phyloP scores from a whole-genome alignment of 177 flowering plant genomes.

The Vitis hybrid region DNA sequence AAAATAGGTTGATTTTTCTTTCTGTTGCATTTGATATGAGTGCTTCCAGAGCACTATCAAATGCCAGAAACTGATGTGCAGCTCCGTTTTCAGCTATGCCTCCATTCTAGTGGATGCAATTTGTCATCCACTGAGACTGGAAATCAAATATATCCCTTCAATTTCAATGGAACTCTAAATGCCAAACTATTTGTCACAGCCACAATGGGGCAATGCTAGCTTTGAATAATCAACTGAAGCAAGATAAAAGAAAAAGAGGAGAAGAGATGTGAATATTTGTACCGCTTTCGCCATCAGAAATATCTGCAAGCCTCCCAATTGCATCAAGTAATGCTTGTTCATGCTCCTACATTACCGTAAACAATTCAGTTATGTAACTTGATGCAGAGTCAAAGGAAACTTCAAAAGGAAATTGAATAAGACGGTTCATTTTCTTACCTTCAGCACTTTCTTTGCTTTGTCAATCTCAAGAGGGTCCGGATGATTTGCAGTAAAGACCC shows the following conservation, averaged over 20 bases:
- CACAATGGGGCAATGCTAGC: background rate
- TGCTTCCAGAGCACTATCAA: too few species aligned
- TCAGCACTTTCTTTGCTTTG: constrained; percentile 57
- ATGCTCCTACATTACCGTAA: constrained; percentile 41
- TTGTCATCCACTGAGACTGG: background rate
- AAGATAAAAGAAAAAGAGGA: background rate
- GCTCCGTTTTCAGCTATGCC: too few species aligned
- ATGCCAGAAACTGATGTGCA: too few species aligned
- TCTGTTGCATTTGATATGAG: too few species aligned
- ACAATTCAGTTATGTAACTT: background rate
- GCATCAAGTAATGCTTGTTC: constrained; percentile 58
- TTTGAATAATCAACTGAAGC: background rate
- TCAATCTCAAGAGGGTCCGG: constrained; percentile 60
- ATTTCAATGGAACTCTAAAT: background rate
- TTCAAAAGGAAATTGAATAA: background rate
- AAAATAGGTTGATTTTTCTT: too few species aligned
- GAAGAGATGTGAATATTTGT: constrained; percentile 3
- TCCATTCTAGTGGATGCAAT: too few species aligned
- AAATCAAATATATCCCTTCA: background rate
- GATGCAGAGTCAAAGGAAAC: background rate
- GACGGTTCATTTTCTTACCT: constrained; percentile 28
- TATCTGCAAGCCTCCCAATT: constrained; percentile 48
- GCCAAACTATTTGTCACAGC: background rate
- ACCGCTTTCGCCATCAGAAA: constrained; percentile 61
- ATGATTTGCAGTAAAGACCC: constrained; percentile 46